Evolutionary conservation across 257 asterid species (phyloP).

Genomic region (Oldenlandia corymbosa): DNA sequence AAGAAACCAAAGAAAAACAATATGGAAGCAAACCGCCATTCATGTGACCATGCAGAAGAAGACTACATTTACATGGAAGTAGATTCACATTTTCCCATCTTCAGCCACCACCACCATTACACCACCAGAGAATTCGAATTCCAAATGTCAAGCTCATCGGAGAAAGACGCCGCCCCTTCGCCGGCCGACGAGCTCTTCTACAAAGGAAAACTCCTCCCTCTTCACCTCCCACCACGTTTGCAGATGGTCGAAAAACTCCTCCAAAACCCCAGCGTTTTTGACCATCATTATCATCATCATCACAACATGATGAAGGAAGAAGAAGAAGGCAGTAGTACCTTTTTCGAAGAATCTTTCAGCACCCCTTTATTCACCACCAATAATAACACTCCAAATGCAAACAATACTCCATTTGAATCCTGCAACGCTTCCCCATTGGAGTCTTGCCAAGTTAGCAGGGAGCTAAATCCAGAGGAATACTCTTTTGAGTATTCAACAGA

Average conservation of each 20-base stretch:
- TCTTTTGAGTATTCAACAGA: slow-evolving; percentile 28
- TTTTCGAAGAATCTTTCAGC: slow-evolving; percentile 34
- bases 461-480: slow-evolving; percentile 45
- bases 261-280: slow-evolving; percentile 23
- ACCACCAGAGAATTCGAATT: slow-evolving; percentile 70
- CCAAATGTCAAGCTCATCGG: slow-evolving; percentile 66
- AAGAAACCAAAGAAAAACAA: slow-evolving; percentile 4
- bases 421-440: slow-evolving; percentile 58
- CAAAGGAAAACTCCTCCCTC: slow-evolving; percentile 93
- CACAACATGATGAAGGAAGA: slow-evolving; percentile 11
- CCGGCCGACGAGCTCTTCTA: slow-evolving; percentile 88
- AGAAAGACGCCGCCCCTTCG: slow-evolving; percentile 50
- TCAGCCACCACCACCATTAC: slow-evolving; percentile 21
- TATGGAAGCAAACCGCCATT: slow-evolving; percentile 40
- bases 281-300: no score
- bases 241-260: slow-evolving; percentile 74
- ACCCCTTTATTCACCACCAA: slow-evolving; percentile 63
- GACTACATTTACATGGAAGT: slow-evolving; percentile 79
- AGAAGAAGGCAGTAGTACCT: neutral
- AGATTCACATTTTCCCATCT: slow-evolving; percentile 31
- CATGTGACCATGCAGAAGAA: slow-evolving; percentile 39
- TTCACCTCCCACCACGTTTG: slow-evolving; percentile 79
- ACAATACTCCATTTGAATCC: slow-evolving; percentile 62
- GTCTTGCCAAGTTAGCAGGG: slow-evolving; percentile 69
- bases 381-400: slow-evolving; percentile 23